Conservation (phyloP, 2,329 filamentous ascomycete species). For the Pestalotiopsis sp. region DNA sequence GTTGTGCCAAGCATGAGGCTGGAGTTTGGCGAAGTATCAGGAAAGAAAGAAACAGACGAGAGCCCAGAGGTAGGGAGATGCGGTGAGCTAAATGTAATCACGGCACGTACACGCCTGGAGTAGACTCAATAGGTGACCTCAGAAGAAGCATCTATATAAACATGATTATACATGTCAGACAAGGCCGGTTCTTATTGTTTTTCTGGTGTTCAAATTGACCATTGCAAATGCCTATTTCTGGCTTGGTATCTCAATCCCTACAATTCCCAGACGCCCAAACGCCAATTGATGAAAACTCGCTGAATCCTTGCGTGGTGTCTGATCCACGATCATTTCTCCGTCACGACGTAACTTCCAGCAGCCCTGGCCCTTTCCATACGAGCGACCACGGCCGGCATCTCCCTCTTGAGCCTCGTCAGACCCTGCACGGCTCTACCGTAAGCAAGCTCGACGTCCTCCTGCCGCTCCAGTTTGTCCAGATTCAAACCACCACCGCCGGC, state of each 20-base stretch:
- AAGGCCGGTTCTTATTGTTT: neutral
- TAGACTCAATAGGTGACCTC: neutral
- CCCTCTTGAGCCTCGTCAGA: conserved; percentile 56
- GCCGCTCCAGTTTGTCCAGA: conserved; percentile 44
- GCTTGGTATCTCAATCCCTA: neutral
- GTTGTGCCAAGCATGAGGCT: neutral
- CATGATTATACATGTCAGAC: neutral
- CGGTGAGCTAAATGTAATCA: neutral
- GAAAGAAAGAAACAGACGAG: neutral
- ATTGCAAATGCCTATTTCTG: neutral
- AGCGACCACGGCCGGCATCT: conserved; percentile 64
- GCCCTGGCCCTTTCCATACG: conserved; percentile 66
- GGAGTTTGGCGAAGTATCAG: neutral
- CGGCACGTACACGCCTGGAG: neutral
- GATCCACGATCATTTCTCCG: conserved; percentile 34
- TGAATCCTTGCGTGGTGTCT: neutral
- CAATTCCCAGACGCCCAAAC: neutral
- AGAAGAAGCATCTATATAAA: neutral
- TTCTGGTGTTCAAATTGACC: neutral
- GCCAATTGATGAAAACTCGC: conserved; percentile 18
- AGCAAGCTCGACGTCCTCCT: conserved; percentile 46
- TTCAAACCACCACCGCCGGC: conserved; percentile 28
- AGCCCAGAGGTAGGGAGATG: neutral
- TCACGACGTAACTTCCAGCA: conserved; percentile 60
- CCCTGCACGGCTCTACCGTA: conserved; percentile 52